A percentile compares a stretch with the other conserved stretches of the same genome.
These are phyloP conservation scores for Sphaceloma murrayae DNA, from an alignment of 2,329 filamentous ascomycete genomes.

Conservation along the genomic window DNA sequence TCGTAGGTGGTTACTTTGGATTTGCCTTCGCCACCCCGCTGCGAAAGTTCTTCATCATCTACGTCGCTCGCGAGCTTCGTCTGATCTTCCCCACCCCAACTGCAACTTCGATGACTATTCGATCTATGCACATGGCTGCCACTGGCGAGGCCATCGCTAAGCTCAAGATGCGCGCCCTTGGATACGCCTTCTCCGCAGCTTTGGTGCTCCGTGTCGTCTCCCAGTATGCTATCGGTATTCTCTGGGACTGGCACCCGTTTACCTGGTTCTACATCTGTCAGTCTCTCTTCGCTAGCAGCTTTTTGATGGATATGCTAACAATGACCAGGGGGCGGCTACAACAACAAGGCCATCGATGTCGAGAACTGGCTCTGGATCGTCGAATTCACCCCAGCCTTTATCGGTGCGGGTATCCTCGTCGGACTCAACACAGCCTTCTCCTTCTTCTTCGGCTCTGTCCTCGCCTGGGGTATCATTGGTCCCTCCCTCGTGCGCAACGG, in stretches of 20 bases:
- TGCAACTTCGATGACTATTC: constrained; percentile 51
- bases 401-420: constrained; percentile 49
- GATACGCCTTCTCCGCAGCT: constrained; percentile 41
- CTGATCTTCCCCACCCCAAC: constrained; percentile 51
- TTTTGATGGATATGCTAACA: background rate
- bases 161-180: constrained; percentile 47
- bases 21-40: constrained; percentile 53
- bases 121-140: constrained; percentile 49
- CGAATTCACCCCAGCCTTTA: constrained; percentile 52
- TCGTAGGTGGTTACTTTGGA: constrained; percentile 53
- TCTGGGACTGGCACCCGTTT: constrained; percentile 37
- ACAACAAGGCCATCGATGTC: constrained; percentile 40
- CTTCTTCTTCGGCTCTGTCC: constrained; percentile 45
- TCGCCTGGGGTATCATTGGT: constrained; percentile 49
- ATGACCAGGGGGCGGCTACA: constrained; percentile 42
- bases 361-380: constrained; percentile 54
- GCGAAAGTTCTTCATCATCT: constrained; percentile 57
- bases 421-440: constrained; percentile 50
- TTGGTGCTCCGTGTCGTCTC: constrained; percentile 45
- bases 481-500: constrained; percentile 45
- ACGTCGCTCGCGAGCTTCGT: constrained; percentile 49
- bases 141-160: constrained; percentile 43
- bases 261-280: constrained; percentile 33
- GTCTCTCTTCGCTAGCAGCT: background rate
- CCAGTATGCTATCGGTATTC: constrained; percentile 51